Conservation (phyloP, 192 early-diverging fungal species). For the Blastocladiella britannica region DNA sequence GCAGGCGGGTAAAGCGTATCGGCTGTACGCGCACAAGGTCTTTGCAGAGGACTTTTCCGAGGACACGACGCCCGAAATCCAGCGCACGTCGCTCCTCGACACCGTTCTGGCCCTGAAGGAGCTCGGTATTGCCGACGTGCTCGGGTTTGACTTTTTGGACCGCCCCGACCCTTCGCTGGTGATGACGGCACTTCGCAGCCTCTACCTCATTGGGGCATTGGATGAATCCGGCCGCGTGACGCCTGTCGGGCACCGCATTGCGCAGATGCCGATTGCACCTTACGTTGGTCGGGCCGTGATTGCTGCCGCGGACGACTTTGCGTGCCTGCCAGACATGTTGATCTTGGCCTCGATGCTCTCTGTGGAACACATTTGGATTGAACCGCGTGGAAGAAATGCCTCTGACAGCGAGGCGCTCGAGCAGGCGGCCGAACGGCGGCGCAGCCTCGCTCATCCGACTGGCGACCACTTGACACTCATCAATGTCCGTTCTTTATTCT, state of each 20-base stretch:
- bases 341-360: slow-evolving; percentile 28
- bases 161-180: slow-evolving; percentile 22
- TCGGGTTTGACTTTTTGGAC: slow-evolving; percentile 39
- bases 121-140: slow-evolving; percentile 30
- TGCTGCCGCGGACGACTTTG: slow-evolving; percentile 11
- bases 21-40: slow-evolving; percentile 28
- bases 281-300: slow-evolving; percentile 19
- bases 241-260: slow-evolving; percentile 15
- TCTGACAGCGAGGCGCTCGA: slow-evolving; percentile 12
- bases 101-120: slow-evolving; percentile 25
- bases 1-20: slow-evolving; percentile 30
- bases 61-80: slow-evolving; percentile 36
- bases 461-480: slow-evolving; percentile 33
- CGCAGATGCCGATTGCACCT: slow-evolving; percentile 23
- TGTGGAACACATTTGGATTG: slow-evolving; percentile 20
- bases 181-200: slow-evolving; percentile 15
- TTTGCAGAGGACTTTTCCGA: slow-evolving; percentile 16
- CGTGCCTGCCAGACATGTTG: slow-evolving; percentile 21
- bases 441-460: slow-evolving; percentile 2
- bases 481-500: slow-evolving; percentile 17
- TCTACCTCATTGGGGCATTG: slow-evolving; percentile 24
- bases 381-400: slow-evolving; percentile 12
- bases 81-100: slow-evolving; percentile 21
- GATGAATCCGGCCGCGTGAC: slow-evolving; percentile 22
- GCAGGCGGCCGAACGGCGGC: slow-evolving; percentile 10